These are phyloP conservation scores for Gautieria morchelliformis DNA, from an alignment of 768 basidiomycete species.

Conservation along the genomic window DNA sequence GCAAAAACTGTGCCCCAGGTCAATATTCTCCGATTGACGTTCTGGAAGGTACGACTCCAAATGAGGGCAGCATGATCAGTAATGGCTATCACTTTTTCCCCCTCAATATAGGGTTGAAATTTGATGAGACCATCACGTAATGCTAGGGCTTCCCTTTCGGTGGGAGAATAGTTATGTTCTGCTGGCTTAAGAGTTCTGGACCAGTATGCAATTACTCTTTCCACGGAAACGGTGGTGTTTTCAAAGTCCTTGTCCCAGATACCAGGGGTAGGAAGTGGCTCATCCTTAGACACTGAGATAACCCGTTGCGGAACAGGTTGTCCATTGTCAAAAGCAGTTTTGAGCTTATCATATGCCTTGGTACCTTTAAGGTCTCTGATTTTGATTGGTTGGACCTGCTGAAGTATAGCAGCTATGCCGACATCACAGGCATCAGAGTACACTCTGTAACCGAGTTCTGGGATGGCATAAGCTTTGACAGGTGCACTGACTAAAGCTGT, in stretches of 20 bases:
- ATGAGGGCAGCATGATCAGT: conserved; percentile 11
- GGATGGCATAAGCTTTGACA: conserved; percentile 22
- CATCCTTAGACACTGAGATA: conserved; percentile 5
- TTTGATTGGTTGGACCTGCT: conserved; percentile 18
- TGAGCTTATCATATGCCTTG: conserved; percentile 12
- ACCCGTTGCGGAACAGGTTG: conserved; percentile 8
- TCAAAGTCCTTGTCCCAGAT: conserved; percentile 17
- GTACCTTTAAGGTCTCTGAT: conserved; percentile 12
- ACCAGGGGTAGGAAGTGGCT: conserved; percentile 21
- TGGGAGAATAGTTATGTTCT: conserved; percentile 11
- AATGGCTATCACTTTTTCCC: conserved; percentile 9
- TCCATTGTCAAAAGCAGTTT: conserved; percentile 3
- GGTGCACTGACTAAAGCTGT: conserved; percentile 23
- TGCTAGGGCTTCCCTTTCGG: conserved; percentile 12
- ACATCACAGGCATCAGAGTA: conserved; percentile 26
- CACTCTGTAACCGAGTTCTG: conserved; percentile 23
- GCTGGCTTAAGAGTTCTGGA: conserved; percentile 11
- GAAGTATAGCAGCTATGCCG: conserved; percentile 14
- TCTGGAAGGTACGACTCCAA: conserved; percentile 11
- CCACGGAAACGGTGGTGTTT: conserved; percentile 8
- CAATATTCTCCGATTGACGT: conserved; percentile 9
- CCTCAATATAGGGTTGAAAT: conserved; percentile 13
- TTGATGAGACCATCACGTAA: conserved; percentile 12
- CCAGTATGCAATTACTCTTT: conserved; percentile 12
- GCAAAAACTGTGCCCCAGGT: conserved; percentile 6